Evolutionary conservation across 2,329 filamentous ascomycete genomes (phyloP), one percentile per base, ranked within the genome.

Genomic region (Chaetomium sp.): DNA sequence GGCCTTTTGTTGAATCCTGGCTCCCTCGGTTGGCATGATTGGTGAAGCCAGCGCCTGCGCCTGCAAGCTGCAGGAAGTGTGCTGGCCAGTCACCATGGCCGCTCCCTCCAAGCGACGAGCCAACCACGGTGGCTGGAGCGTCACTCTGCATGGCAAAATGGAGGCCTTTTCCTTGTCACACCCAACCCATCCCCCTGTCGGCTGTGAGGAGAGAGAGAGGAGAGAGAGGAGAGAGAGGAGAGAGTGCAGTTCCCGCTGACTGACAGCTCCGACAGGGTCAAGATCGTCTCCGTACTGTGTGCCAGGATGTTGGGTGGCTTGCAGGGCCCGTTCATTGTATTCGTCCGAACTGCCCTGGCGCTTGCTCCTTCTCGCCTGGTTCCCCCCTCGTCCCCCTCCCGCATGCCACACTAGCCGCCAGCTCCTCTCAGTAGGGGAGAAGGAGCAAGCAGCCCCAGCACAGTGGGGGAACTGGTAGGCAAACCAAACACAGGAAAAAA

Each of bases 31-130:
- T 13, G 50, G 51, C 27, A 4, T 42, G 2, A 75, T 75, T 74
- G 71, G 74, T 29, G 64, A 61, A 61, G 63, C 71, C 67, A 74
- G 77, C 77, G 77, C 77, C 78, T 78, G 76, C 75, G 76, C 75
- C 74, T 70, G 68, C 68, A 65, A 42, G 60, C 55, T 70, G 68
- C 70, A 70, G 53, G 38, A n/a, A 60, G 50, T 67, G 65, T 67
- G 67, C 65, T 57, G 64, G 51, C 62, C 67, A 67, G 55, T 67
- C n/a, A 27, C 54, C 10, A n/a, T 3, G 62, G 38, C 65, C 61
- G 53, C 33, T 47, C 55, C 47, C 65, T 54, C 57, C 45, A 51
- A 23, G n/a, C 35, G n/a, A 49, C 42, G 51, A 58, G 42, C 67
- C 65, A 68, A 67, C 67, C 68, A 69, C 61, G 58, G 10, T 13